Evolutionary conservation across 805 yeast genomes (phyloP), one percentile per base, ranked within the genome.

Genomic region (Alloascoidea africana): DNA sequence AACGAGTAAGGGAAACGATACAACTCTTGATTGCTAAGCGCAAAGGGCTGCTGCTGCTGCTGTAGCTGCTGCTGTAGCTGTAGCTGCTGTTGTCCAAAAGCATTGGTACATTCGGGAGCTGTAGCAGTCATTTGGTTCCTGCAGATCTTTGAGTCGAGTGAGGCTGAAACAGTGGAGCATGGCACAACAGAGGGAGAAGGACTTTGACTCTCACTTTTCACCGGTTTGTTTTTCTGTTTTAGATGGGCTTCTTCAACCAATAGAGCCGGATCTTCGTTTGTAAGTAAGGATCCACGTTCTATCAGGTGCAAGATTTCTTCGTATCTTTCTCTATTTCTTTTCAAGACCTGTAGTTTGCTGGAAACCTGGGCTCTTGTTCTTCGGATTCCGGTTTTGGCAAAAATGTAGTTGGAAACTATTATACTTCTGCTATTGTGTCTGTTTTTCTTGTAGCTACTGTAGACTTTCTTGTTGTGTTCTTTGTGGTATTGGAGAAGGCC

Each of bases 321-420:
- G n/a, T 23, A 23, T 8, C 30, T 8, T 23, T 23, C 13, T 23
- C 30, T 23, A n/a, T 23, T 23, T 8, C 30, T 85, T 56, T 89
- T 89, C 54, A 89, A 75, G 13, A 89, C 97, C 62, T 89, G 98
- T 41, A 91, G 82, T 54, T 91, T 97, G 36, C 89, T 76, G 2
- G 93, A 79, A 2, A 89, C 94, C 63, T 89, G 98, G 53, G 89
- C 89, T 46, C 96, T 69, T 2, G 94, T 73, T 51, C 98, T 72
- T 38, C 60, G 53, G 56, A 84, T 83, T 34, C 89, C 87, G 1
- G 96, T 84, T 48, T 73, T 73, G 39, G 73, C 73, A 39, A 68
- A 56, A 38, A 89, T 84, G 51, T 73, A 89, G 52, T 86, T 87
- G 8, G 94, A 77, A 39, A 89, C 84, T 42, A 89, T 66, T 62